Base-by-base conservation (phyloP, 257 asterid genomes). In the Paraleonurus japonicus region DNA sequence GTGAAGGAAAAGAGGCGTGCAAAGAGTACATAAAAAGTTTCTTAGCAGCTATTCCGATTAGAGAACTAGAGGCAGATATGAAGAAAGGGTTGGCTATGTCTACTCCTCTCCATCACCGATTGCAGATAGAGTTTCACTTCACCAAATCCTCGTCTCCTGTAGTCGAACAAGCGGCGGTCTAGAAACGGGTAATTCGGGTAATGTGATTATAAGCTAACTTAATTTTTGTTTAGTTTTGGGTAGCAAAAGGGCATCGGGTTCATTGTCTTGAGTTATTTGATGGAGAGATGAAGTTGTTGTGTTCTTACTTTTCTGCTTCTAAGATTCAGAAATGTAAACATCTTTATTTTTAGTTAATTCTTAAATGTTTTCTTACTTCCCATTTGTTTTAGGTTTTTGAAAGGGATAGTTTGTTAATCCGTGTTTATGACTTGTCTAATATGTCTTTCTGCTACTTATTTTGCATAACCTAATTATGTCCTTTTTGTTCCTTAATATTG, bases 91-190 rank as follows among this genome's bases (percentile, higher is more conserved):
- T 88, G 83, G 66, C 81, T 13, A 78, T 70, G 70, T 82, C 96
- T 32, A 80, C 89, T 0, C 96, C 91, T 6, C 81, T 94, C 75
- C 96, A 94, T 78, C 98, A 94, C 33, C 87, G 96, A 30, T 83
- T 94, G 20, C 99, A 91, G 89, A 91, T 94, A 27, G 99, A 94
- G 81, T 85, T 94, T 69, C 96, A 94, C 81, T 94, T 79, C 81
- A 91, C 97, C 3, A 69, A 81, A 16, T 54, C 75, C n/a, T 64
- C 65, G 1, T 24, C 65, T 41, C 48, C 79, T 10, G 63, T 53
- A 30, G 63, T 33, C 64, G 8, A 47, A 5, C 32, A 72, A 33
- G 63, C 45, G 32, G 67, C 57, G 13, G 55, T 58, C 67, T 59
- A 71, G 72, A 59, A 35, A 39, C 50, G 43, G 76, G 72, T 27